These are phyloP conservation scores for Coprinopsis sp. DNA, from an alignment of 768 basidiomycete species.

Conservation along the genomic window DNA sequence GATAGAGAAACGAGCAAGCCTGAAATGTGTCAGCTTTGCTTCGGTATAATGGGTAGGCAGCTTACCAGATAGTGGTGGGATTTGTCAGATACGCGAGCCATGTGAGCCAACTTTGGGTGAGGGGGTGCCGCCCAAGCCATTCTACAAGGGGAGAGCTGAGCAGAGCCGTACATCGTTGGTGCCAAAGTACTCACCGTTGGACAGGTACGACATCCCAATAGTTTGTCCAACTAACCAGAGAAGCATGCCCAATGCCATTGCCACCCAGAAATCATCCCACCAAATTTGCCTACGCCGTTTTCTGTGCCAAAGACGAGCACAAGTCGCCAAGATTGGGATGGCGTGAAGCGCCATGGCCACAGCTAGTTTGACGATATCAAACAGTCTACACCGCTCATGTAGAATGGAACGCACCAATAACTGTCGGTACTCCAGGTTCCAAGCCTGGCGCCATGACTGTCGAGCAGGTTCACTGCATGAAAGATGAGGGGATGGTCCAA, in stretches of 20 bases:
- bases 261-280: slow-evolving; percentile 5
- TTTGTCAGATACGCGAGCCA: not conserved
- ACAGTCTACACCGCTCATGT: not conserved
- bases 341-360: not conserved
- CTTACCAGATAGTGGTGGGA: not conserved
- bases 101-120: not conserved
- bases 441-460: too few species aligned
- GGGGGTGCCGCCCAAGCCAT: too few species aligned
- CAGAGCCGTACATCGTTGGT: too few species aligned
- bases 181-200: too few species aligned
- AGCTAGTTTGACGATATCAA: not conserved
- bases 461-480: too few species aligned
- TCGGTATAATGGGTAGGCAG: not conserved
- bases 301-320: not conserved
- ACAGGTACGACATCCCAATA: too few species aligned
- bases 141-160: too few species aligned
- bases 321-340: not conserved
- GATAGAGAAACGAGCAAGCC: not conserved
- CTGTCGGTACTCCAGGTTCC: too few species aligned
- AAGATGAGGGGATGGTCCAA: too few species aligned
- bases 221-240: too few species aligned
- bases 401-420: too few species aligned
- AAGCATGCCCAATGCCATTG: too few species aligned
- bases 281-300: not conserved
- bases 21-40: not conserved